A percentile compares a stretch with the other conserved stretches of the same genome.
phyloP scores from a whole-genome alignment of 2,329 filamentous ascomycete species.

The Leptographium wingfieldii region DNA sequence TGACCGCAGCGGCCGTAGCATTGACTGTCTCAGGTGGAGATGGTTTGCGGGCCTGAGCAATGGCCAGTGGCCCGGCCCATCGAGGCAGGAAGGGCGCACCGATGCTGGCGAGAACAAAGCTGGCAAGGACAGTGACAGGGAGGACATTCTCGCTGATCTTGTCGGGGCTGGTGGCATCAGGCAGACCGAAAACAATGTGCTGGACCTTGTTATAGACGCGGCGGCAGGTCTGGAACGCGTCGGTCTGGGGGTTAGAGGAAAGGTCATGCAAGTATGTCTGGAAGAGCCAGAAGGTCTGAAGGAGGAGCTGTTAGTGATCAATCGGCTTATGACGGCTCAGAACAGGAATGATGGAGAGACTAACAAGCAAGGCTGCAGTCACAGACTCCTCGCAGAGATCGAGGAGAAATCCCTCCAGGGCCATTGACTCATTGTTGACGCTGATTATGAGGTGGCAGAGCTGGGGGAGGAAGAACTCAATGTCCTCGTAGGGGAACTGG shows the following conservation, averaged over 20 bases:
- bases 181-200: slow-evolving; percentile 70
- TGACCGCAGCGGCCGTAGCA: slow-evolving; percentile 13
- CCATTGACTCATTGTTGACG: slow-evolving; percentile 85
- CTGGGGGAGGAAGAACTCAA: slow-evolving; percentile 84
- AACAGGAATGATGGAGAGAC: slow-evolving; percentile 19
- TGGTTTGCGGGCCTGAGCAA: slow-evolving; percentile 70
- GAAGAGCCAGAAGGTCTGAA: slow-evolving; percentile 78
- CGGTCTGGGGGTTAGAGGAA: slow-evolving; percentile 59
- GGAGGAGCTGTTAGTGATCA: not conserved
- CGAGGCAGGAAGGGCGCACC: slow-evolving; percentile 63
- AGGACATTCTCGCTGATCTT: slow-evolving; percentile 73
- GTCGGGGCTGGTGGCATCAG: slow-evolving; percentile 55
- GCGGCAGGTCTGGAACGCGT: slow-evolving; percentile 69
- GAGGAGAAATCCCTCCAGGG: slow-evolving; percentile 74
- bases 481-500: slow-evolving; percentile 81
- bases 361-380: slow-evolving; percentile 67
- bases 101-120: slow-evolving; percentile 65
- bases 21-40: slow-evolving; percentile 43
- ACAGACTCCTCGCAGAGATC: slow-evolving; percentile 81
- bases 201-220: slow-evolving; percentile 82
- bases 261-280: slow-evolving; percentile 80
- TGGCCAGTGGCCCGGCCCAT: slow-evolving; percentile 68
- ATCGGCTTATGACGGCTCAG: slow-evolving; percentile 10
- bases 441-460: slow-evolving; percentile 80
- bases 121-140: slow-evolving; percentile 68